These are phyloP conservation scores for Suillus variegatus DNA, from an alignment of 768 basidiomycete species.

Conservation along the genomic window DNA sequence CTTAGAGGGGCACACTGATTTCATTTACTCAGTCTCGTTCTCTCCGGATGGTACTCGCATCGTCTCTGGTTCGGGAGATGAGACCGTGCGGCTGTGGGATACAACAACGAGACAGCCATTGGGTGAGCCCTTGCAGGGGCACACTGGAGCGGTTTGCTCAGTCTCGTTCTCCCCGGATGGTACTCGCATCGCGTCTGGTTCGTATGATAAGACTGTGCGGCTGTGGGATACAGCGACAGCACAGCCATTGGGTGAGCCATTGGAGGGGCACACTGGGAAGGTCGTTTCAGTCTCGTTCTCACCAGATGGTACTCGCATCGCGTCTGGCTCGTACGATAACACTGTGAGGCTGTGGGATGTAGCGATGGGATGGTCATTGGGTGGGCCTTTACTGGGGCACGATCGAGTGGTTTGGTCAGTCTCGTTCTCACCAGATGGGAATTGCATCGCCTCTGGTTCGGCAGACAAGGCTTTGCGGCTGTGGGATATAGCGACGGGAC, in stretches of 20 bases:
- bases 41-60: constrained; percentile 6
- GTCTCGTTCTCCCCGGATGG: constrained; percentile 7
- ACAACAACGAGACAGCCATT: not conserved
- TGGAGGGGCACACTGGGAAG: constrained; percentile 4
- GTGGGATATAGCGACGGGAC: not conserved
- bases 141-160: not conserved
- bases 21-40: constrained; percentile 1
- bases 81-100: constrained; percentile 13
- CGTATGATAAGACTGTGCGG: constrained; percentile 1
- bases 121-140: constrained; percentile 2
- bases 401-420: too few species aligned
- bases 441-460: too few species aligned
- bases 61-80: not conserved
- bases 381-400: too few species aligned
- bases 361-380: too few species aligned
- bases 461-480: not conserved
- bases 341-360: too few species aligned
- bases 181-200: not conserved
- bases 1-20: constrained; percentile 10
- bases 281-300: too few species aligned
- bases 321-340: too few species aligned
- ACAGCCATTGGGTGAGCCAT: constrained; percentile 12
- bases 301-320: too few species aligned
- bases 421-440: too few species aligned
- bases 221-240: constrained; percentile 17